Percentiles rank a stretch among this genome's conserved stretches.
Conservation (phyloP, 73 alveolate genomes). For the Tetrahymena malaccensis region DNA sequence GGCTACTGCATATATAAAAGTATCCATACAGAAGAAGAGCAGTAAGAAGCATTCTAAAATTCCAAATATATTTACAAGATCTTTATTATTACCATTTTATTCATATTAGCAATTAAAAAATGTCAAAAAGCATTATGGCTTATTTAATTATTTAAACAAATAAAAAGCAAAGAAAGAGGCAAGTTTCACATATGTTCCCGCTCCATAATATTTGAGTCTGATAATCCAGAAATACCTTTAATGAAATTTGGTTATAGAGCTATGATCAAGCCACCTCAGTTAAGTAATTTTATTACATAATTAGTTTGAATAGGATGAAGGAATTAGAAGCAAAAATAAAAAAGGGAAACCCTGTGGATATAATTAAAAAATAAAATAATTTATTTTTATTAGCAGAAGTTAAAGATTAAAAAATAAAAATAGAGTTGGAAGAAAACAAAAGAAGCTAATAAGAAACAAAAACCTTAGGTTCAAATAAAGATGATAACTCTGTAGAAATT, state of each 20-base stretch:
- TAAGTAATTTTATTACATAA: background rate
- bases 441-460: background rate
- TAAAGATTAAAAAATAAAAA: background rate
- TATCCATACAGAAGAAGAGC: slow-evolving; percentile 19
- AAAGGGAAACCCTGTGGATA: background rate
- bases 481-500: background rate
- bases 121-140: background rate
- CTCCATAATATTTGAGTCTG: slow-evolving; percentile 48
- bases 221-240: slow-evolving; percentile 30
- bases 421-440: background rate
- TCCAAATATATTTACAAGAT: too few relatives aligned
- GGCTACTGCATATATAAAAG: background rate
- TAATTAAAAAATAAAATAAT: background rate
- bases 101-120: background rate
- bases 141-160: background rate
- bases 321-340: background rate
- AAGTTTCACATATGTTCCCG: slow-evolving; percentile 51
- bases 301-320: background rate
- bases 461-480: background rate
- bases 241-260: slow-evolving; percentile 30
- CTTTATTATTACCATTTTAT: background rate
- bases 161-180: slow-evolving; percentile 41
- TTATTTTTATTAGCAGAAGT: background rate
- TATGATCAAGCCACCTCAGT: slow-evolving; percentile 20
- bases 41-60: background rate